A percentile compares a stretch with the other conserved stretches of the same genome.
Evolutionary conservation across 73 alveolate species (phyloP).

Genomic region (Loxodes magnus): DNA sequence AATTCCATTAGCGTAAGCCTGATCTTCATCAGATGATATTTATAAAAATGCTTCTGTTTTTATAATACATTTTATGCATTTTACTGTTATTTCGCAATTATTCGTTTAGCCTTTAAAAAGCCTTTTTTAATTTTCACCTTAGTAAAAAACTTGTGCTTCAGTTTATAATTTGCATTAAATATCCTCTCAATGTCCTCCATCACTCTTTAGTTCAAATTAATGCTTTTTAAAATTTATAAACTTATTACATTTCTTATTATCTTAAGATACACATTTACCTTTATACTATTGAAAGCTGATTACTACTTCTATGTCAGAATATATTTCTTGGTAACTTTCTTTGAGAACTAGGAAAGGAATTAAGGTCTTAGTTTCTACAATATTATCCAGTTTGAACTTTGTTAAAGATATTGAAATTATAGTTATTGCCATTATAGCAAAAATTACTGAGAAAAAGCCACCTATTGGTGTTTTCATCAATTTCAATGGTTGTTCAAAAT

Average conservation of each 20-base stretch:
- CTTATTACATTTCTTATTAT: not conserved
- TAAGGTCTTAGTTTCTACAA: not conserved
- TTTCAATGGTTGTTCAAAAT: not conserved
- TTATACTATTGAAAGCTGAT: not conserved
- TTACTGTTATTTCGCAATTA: no score
- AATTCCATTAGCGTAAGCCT: no score
- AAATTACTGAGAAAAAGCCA: not conserved
- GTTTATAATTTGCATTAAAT: no score
- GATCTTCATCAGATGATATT: no score
- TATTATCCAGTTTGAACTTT: not conserved
- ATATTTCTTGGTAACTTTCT: not conserved
- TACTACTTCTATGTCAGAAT: not conserved
- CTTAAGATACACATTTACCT: not conserved
- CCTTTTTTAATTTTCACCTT: no score
- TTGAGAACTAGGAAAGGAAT: not conserved
- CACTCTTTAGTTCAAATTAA: no score
- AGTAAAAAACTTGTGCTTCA: no score
- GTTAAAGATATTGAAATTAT: not conserved
- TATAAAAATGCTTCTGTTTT: no score
- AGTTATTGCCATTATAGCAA: slow-evolving; percentile 1
- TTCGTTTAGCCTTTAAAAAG: no score
- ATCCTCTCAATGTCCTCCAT: no score
- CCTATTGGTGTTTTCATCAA: not conserved
- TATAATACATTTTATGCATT: no score
- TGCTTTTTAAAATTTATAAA: no score